Base-by-base conservation (phyloP, 495 filamentous ascomycete species). In the Xanthoparmelia taractica region DNA sequence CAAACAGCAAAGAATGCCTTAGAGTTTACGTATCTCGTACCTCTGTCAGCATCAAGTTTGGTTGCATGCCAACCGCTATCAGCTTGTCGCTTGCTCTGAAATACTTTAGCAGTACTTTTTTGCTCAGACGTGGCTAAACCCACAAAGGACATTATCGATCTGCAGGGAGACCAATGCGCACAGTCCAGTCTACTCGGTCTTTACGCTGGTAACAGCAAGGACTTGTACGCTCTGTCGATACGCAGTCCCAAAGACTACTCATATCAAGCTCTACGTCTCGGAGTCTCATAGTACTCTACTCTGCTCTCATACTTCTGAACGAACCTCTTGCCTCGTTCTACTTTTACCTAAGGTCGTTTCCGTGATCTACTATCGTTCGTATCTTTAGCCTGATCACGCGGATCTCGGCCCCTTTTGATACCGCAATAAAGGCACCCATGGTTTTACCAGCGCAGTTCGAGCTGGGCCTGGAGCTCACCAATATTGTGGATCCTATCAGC, bases 381-480 rank as follows among this genome's bases (percentile, higher is more conserved):
- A 40, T 40, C 38, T 15, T 15, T 15, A 40, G 5, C 15, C 8
- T 40, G 38, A 15, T 37, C 5, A 5, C 34, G 34, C 11, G 11
- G 5, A 11, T 41, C 12, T 13, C 40, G 40, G 40, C 40, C 17
- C 41, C 6, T 18, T 10, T 18, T 48, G n/a, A 7, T 48, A 48
- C 10, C 45, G n/a, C 8, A 11, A 48, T 11, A 1, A 52, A 31
- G 7, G 5, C 4, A 2, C 4, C 1, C 17, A 56, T 62, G 60
- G 60, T 56, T 29, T 15, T 56, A 25, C 64, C 58, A 0, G 54
- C 17, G 13, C 59, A 63, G 29, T 66, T 66, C 8, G 59, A 66
- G 54, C 43, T 63, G 13, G 54, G 64, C 17, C 27, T 63, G 20
- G 64, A 66, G 41, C 60, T 66, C 12, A 66, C 64, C n/a, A 66